Evolutionary conservation across 2,329 filamentous ascomycete species (phyloP).

Genomic region (Pestalotiopsis sp.): DNA sequence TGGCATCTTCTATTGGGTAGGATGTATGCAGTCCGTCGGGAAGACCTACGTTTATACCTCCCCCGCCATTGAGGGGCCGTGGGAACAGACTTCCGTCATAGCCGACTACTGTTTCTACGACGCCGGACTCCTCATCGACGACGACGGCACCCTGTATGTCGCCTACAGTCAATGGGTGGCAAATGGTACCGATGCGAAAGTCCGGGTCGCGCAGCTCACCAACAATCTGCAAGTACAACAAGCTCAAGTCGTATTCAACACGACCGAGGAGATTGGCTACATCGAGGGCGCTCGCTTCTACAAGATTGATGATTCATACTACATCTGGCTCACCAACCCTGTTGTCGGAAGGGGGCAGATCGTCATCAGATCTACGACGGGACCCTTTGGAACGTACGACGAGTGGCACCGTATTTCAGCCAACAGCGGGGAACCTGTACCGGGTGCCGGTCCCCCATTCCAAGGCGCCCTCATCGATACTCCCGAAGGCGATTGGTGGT

Average conservation of each 20-base stretch:
- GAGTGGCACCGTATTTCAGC: conserved; percentile 41
- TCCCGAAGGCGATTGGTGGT: conserved; percentile 58
- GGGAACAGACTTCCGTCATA: conserved; percentile 38
- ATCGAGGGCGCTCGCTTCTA: conserved; percentile 61
- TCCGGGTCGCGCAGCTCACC: conserved; percentile 55
- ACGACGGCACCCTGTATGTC: conserved; percentile 62
- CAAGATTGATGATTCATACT: conserved; percentile 58
- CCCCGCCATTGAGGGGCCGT: conserved; percentile 41
- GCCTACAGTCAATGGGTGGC: conserved; percentile 44
- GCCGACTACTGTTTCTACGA: conserved; percentile 58
- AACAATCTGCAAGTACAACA: conserved; percentile 49
- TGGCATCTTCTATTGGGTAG: conserved; percentile 59
- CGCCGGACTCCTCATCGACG: conserved; percentile 57
- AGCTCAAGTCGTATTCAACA: conserved; percentile 46
- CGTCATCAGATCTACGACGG: conserved; percentile 52
- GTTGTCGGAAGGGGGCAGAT: conserved; percentile 37
- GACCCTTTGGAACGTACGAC: conserved; percentile 56
- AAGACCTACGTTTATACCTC: conserved; percentile 58
- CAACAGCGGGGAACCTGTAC: conserved; percentile 44
- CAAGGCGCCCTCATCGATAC: conserved; percentile 61
- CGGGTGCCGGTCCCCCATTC: conserved; percentile 49
- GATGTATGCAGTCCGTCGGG: conserved; percentile 50
- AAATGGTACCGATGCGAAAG: conserved; percentile 36
- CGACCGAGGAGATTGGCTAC: conserved; percentile 33
- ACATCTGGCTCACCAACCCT: conserved; percentile 53